Evolutionary conservation across 768 basidiomycete species (phyloP).

Genomic region (Tylopilus vinaceipallidus): DNA sequence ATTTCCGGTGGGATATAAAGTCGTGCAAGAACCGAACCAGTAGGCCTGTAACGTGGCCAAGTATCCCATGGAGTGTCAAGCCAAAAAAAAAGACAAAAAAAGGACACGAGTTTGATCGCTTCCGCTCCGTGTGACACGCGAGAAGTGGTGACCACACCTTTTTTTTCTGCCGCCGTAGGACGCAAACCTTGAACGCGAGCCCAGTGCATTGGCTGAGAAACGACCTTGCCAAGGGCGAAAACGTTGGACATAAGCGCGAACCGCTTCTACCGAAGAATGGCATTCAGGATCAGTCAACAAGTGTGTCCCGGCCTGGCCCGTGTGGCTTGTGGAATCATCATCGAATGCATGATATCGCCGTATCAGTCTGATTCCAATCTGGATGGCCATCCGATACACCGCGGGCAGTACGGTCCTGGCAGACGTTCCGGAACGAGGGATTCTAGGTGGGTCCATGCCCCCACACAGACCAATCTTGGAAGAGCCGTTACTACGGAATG

Average conservation of each 20-base stretch:
- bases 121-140: constrained; percentile 3
- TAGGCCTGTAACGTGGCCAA: background rate
- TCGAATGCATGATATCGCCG: background rate
- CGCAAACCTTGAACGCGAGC: background rate
- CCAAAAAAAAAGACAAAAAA: too few species aligned
- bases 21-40: background rate
- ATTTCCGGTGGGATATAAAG: background rate
- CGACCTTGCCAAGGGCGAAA: constrained; percentile 1
- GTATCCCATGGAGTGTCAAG: background rate
- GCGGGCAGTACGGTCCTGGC: too few species aligned
- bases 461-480: background rate
- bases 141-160: background rate
- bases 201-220: background rate
- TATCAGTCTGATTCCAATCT: background rate
- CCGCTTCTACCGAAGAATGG: background rate
- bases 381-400: too few species aligned
- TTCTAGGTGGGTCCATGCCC: too few species aligned
- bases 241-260: background rate
- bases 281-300: background rate
- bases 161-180: too few species aligned
- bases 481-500: background rate
- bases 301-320: background rate
- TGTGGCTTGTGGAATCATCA: background rate
- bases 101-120: constrained; percentile 2
- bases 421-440: too few species aligned